phyloP scores from a whole-genome alignment of 495 filamentous ascomycete species.

The Emericellopsis terricola region DNA sequence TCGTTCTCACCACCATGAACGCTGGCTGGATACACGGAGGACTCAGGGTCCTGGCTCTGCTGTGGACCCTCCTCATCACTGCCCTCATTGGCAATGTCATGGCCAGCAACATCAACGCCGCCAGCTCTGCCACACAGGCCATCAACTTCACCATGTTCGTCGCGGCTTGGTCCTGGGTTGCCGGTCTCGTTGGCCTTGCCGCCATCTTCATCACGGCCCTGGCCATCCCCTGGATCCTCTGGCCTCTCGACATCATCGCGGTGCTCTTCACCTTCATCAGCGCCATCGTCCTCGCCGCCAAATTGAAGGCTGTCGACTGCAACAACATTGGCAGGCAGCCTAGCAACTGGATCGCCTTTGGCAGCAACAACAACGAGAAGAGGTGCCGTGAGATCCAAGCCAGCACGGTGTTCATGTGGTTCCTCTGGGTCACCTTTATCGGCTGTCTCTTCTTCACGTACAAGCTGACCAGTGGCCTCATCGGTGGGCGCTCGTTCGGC shows the following conservation, averaged over 20 bases:
- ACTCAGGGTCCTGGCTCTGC: conserved; percentile 21
- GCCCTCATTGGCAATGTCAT: conserved; percentile 32
- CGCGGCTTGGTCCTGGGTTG: conserved; percentile 23
- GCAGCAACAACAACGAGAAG: conserved; percentile 21
- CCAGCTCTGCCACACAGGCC: conserved; percentile 16
- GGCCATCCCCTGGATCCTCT: conserved; percentile 15
- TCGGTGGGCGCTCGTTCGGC: conserved; percentile 13
- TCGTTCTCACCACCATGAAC: no score
- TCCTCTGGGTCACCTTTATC: conserved; percentile 22
- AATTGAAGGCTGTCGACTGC: conserved; percentile 25
- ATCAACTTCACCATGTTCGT: conserved; percentile 34
- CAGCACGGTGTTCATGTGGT: conserved; percentile 29
- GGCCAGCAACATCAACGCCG: conserved; percentile 19
- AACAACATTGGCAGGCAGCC: conserved; percentile 7
- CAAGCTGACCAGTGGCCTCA: conserved; percentile 15
- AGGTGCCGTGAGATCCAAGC: conserved; percentile 32
- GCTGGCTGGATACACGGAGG: conserved; percentile 12
- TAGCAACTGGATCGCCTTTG: conserved; percentile 26
- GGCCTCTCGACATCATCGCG: conserved; percentile 20
- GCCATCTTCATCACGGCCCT: conserved; percentile 13
- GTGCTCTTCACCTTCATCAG: conserved; percentile 26
- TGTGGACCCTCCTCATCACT: conserved; percentile 24
- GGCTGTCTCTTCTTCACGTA: conserved; percentile 15
- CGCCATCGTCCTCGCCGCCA: conserved; percentile 27
- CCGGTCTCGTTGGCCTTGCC: conserved; percentile 18